phyloP scores from a whole-genome alignment of 2,329 filamentous ascomycete genomes.

The Epichloe sylvatica region DNA sequence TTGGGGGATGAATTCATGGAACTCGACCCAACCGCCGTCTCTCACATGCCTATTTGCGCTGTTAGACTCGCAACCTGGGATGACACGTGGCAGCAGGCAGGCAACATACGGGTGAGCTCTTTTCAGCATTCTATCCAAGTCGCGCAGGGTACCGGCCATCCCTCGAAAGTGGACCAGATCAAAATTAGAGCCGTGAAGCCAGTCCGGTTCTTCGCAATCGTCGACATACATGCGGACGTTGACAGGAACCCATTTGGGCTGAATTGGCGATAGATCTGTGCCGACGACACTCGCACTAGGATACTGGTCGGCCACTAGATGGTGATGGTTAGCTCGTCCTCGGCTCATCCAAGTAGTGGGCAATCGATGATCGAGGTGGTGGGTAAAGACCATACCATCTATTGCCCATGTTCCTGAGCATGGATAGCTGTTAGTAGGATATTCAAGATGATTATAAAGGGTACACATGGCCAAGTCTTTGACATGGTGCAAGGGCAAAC shows the following conservation, averaged over 20 bases:
- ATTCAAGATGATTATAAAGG: background rate
- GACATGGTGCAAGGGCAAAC: slow-evolving; percentile 1
- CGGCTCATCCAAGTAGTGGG: background rate
- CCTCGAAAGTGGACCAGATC: slow-evolving; percentile 41
- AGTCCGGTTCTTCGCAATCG: slow-evolving; percentile 43
- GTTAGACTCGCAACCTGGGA: slow-evolving; percentile 3
- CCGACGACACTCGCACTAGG: slow-evolving; percentile 27
- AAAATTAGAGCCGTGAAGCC: slow-evolving; percentile 38
- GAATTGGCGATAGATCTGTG: slow-evolving; percentile 31
- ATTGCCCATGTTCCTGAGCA: slow-evolving; percentile 37
- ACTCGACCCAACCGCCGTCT: slow-evolving; percentile 38
- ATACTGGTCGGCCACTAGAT: slow-evolving; percentile 26
- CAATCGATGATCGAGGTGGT: background rate
- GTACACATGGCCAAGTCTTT: background rate
- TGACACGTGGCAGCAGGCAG: no score
- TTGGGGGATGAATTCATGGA: slow-evolving; percentile 31
- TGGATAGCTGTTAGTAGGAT: background rate
- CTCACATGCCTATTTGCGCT: slow-evolving; percentile 21
- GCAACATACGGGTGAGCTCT: slow-evolving; percentile 20
- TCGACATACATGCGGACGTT: slow-evolving; percentile 51
- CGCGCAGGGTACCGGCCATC: slow-evolving; percentile 36
- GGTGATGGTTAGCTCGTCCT: background rate
- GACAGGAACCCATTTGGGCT: slow-evolving; percentile 36
- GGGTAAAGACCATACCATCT: slow-evolving; percentile 20
- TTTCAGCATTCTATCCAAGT: slow-evolving; percentile 33